phyloP scores from a whole-genome alignment of 768 basidiomycete genomes.

The Melanogaster broomeanus region DNA sequence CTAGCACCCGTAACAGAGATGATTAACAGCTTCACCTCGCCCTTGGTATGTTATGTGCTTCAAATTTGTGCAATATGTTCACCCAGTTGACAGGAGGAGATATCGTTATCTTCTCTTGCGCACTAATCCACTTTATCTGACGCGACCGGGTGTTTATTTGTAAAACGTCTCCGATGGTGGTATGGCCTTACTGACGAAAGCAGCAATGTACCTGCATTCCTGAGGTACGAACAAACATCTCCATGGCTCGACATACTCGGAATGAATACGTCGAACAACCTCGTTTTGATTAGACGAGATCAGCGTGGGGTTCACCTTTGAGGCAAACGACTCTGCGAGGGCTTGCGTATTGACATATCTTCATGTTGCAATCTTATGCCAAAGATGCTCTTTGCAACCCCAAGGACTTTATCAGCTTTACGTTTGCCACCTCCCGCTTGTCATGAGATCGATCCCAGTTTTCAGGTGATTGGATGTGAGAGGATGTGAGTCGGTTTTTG shows the following conservation, averaged over 20 bases:
- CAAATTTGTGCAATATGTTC: conserved; percentile 5
- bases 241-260: conserved; percentile 11
- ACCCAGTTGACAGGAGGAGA: conserved; percentile 3
- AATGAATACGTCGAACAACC: conserved; percentile 10
- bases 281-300: conserved; percentile 23
- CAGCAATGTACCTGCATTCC: conserved; percentile 14
- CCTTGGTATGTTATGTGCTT: conserved; percentile 7
- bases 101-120: conserved; percentile 1
- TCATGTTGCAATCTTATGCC: not conserved
- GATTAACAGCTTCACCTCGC: conserved; percentile 13
- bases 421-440: conserved; percentile 4
- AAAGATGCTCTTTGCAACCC: not conserved
- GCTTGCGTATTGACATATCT: conserved; percentile 6
- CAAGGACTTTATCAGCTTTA: not conserved
- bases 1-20: conserved; percentile 17
- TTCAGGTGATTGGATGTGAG: not conserved
- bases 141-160: conserved; percentile 10
- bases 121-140: conserved; percentile 1
- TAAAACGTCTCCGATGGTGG: conserved; percentile 10
- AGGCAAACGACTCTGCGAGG: conserved; percentile 3
- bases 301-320: not conserved
- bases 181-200: conserved; percentile 17
- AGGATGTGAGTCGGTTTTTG: too few species aligned
- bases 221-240: conserved; percentile 9
- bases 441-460: conserved; percentile 12